Evolutionary conservation across 73 alveolate species (phyloP), one percentile per base, ranked within the genome.

Genomic region (Loxodes magnus): DNA sequence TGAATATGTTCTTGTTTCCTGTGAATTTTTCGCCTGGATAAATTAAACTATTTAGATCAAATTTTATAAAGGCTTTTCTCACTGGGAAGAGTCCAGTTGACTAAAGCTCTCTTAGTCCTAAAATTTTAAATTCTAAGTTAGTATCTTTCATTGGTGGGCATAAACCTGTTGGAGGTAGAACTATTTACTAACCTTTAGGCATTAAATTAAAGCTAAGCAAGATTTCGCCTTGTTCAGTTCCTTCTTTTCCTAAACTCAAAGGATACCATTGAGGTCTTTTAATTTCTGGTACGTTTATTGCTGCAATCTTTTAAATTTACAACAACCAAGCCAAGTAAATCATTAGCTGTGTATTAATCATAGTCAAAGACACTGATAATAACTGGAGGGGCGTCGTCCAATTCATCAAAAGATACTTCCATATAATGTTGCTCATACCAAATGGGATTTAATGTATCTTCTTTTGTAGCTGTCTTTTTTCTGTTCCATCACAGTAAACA

Each of bases 41-140:
- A 37, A 71, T 71, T 36, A 84, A 68, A 29, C 87, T 65, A 61
- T 73, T 73, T 4, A 84, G 43, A 51, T 84, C 87, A 63, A 84
- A 78, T 46, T 63, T 64, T 27, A 84, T 64, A 54, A 64, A 84
- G 3, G 96, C 89, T 44, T 84, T 84, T 68, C 79, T 84, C 4
- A 84, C 92, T n/a, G 92, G 86, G 3, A 84, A 58, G 35, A 77
- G 39, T 12, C 92, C 39, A 33, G 65, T 38, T 4, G 96, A 83
- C 44, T 84, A 52, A 33, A 84, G 65, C 31, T 78, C 92, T 44
- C 96, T 71, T 20, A 84, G 51, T 25, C 96, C 96, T 42, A 84
- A 74, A 24, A 77, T 71, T 44, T 77, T 71, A 23, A 84, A 72
- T 55, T 84, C 92, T 33, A 82, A 61, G 25, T 31, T 50, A 53